Base-by-base conservation (phyloP, 1,284 basidiomycete genomes). In the Exobasidium cylindrosporum region DNA sequence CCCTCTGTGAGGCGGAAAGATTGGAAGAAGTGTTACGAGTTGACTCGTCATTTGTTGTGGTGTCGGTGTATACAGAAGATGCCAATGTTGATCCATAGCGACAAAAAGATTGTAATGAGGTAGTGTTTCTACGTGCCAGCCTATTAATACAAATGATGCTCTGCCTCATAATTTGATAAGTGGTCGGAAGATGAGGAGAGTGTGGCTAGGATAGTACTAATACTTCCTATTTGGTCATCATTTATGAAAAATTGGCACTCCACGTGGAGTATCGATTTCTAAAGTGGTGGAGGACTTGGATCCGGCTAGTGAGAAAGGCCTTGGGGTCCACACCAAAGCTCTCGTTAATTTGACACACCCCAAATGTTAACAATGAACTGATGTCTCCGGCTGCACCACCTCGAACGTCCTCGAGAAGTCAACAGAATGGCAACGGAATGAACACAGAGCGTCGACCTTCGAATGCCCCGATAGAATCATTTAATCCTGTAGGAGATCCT, bases 401-500 rank as follows among this genome's bases (percentile, higher is more conserved):
- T 40, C 35, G 35, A 10, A 10, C 35, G 17, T 40, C 17, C 35
- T 40, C 35, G 35, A n/a, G n/a, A n/a, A 40, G 7, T 17, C 35
- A 7, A 17, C 35, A 40, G 35, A 40, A 40, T 17, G 35, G 35
- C 35, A 40, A 40, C 17, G 35, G 10, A 17, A 40, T 17, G 7
- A 17, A 17, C 7, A 40, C 7, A 7, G 17, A 6, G 7, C 47
- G 47, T n/a, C 47, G 47, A 14, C 23, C 47, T 24, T n/a, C 7
- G 47, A 17, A 55, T n/a, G 17, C 29, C 7, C n/a, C 53, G 53
- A 21, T 43, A 7, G n/a, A n/a, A 21, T 35, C 56, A 10, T 57
- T 52, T 49, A 11, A 31, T 21, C 89, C 90, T 0, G 81, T 86
- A 11, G 85, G 86, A 65, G 89, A 91, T 78, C 83, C 84, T 54